Evolutionary conservation across 2,329 filamentous ascomycete species (phyloP), one percentile per base, ranked within the genome.

Genomic region (Paecilomyces niveus): DNA sequence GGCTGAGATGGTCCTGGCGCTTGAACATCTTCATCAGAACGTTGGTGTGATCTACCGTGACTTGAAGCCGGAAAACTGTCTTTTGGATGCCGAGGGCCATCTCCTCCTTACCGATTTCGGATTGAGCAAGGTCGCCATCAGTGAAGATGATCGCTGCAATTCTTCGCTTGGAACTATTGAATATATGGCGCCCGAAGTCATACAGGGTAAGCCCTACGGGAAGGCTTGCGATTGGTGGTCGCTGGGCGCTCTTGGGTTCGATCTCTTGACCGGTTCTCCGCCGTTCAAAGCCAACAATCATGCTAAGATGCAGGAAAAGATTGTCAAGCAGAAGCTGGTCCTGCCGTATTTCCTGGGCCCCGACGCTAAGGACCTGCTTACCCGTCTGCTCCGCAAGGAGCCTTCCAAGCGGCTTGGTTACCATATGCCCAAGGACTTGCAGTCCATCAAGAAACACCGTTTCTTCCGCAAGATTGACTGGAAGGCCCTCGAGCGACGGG

Each of bases 141-240:
- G 92, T 59, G 76, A 84, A 57, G 82, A 84, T 57, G 82, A 82
- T 63, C 81, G 81, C 32, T 97, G 93, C 81, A 90, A 92, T 75
- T 96, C 91, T 50, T 89, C 97, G 64, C 85, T 97, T 9, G 94
- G 94, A 55, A 99, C 94, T 0, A 88, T 97, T 59, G 94, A 97
- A 73, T 99, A 99, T 82, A 99, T 99, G 94, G 95, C 94, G 0
- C 94, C 94, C 0, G 94, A 99, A 76, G 89, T 99, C 55, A 86
- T 99, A 61, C 84, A 87, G 62, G 92, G 92, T 61, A 87, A 89
- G 64, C 87, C 90, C 64, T 99, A 99, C 73, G 92, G 93, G 69
- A 93, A 92, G 74, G 88, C 92, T 1, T 95, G 97, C 18, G 94
- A 99, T 77, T 99, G 93, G 93, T 99, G 94, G 94, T 96, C 92